phyloP scores from a whole-genome alignment of 805 yeast species.

The Teunomyces gatunensis region DNA sequence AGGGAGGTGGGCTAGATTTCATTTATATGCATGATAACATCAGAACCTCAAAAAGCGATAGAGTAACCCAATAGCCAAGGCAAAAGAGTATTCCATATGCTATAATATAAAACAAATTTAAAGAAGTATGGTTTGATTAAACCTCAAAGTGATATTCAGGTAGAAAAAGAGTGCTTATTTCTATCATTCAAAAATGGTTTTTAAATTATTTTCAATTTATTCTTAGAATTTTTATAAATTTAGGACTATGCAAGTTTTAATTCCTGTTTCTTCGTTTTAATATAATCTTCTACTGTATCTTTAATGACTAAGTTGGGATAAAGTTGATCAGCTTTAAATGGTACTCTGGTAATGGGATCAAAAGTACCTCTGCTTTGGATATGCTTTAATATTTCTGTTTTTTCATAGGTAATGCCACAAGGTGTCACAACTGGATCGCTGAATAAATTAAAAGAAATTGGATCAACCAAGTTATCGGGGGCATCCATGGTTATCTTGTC shows the following conservation, averaged over 20 bases:
- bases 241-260: not conserved
- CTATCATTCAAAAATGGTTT: conserved; percentile 2
- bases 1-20: not conserved
- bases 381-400: conserved; percentile 9
- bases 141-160: too few species aligned
- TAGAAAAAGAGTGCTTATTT: not conserved
- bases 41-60: not conserved
- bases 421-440: conserved; percentile 18
- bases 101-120: too few species aligned
- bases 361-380: conserved; percentile 15
- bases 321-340: conserved; percentile 30
- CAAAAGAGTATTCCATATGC: too few species aligned
- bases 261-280: conserved; percentile 6
- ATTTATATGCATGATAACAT: not conserved
- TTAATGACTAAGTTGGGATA: conserved; percentile 41
- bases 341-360: conserved; percentile 43
- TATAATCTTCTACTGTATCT: conserved; percentile 33
- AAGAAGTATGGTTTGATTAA: too few species aligned
- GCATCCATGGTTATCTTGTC: conserved; percentile 12
- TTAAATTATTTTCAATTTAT: not conserved
- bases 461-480: conserved; percentile 14
- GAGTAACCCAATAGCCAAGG: too few species aligned
- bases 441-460: conserved; percentile 14
- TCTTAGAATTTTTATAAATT: not conserved
- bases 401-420: conserved; percentile 17